A percentile compares a stretch with the other conserved stretches of the same genome.
Evolutionary conservation across 2,329 filamentous ascomycete genomes (phyloP).

Genomic region (Colletotrichum magnum): DNA sequence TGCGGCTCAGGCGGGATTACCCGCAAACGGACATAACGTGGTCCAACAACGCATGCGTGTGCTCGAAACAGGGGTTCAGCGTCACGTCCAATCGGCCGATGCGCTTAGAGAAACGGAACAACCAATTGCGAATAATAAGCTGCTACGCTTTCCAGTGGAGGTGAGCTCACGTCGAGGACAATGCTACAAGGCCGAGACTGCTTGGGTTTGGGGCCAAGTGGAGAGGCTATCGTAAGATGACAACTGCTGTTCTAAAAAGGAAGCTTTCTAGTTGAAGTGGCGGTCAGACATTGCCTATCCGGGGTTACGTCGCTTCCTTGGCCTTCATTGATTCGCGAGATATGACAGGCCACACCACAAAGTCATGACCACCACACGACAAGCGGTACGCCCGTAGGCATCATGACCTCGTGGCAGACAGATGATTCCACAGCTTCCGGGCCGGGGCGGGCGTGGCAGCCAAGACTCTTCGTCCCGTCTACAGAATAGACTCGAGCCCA

Average conservation of each 20-base stretch:
- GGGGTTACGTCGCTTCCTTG: background rate
- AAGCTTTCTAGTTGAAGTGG: background rate
- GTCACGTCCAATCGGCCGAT: too few species aligned
- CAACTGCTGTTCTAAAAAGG: background rate
- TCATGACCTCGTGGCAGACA: background rate
- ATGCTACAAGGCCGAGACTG: constrained; percentile 3
- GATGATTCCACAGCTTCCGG: constrained; percentile 1
- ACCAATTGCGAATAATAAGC: too few species aligned
- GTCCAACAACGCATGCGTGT: background rate
- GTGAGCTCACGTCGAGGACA: background rate
- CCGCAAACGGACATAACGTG: constrained; percentile 11
- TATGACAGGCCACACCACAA: constrained; percentile 17
- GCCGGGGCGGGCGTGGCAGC: constrained; percentile 15
- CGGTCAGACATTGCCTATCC: constrained; percentile 14
- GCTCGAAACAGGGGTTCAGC: background rate
- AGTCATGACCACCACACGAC: background rate
- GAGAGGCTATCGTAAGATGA: background rate
- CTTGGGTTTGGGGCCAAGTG: constrained; percentile 7
- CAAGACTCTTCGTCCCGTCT: background rate
- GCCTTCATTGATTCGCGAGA: constrained; percentile 8
- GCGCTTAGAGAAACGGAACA: too few species aligned
- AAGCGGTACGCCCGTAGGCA: constrained; percentile 8
- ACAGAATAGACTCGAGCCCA: background rate
- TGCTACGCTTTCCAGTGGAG: background rate
- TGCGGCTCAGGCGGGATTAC: constrained; percentile 22